Percentiles rank a stretch among this genome's conserved stretches.
Conservation (phyloP, 2,329 filamentous ascomycete genomes). For the Penicillium sp. region DNA sequence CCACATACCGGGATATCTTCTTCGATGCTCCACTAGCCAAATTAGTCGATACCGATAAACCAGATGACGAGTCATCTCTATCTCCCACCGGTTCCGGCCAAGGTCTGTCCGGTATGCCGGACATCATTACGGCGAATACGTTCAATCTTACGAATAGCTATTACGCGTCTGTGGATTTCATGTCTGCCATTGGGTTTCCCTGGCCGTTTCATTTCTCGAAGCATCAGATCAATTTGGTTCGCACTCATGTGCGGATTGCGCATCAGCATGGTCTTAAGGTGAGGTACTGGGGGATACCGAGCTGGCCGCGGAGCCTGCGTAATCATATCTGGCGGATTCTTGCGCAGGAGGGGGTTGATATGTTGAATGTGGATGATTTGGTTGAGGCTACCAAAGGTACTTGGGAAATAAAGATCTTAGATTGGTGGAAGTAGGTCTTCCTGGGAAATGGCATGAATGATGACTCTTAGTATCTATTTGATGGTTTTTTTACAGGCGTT, state of each 20-base stretch:
- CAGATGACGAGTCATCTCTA: not conserved
- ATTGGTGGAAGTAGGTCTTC: slow-evolving; percentile 31
- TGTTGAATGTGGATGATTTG: slow-evolving; percentile 61
- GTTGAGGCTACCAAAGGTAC: slow-evolving; percentile 48
- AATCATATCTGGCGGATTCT: slow-evolving; percentile 58
- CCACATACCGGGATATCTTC: slow-evolving; percentile 55
- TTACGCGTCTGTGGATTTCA: slow-evolving; percentile 59
- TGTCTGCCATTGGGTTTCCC: slow-evolving; percentile 47
- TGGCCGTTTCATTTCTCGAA: slow-evolving; percentile 52
- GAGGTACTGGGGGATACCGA: slow-evolving; percentile 58
- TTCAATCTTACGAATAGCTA: slow-evolving; percentile 56
- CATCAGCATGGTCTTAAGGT: slow-evolving; percentile 55
- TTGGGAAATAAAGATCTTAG: slow-evolving; percentile 44
- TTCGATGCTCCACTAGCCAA: slow-evolving; percentile 55
- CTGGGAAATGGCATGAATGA: slow-evolving; percentile 2
- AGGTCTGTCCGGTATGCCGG: slow-evolving; percentile 45
- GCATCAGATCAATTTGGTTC: slow-evolving; percentile 48
- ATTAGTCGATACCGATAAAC: slow-evolving; percentile 25
- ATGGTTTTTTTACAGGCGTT: not conserved
- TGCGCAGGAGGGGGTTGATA: slow-evolving; percentile 55
- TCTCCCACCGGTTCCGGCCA: slow-evolving; percentile 38
- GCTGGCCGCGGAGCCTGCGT: slow-evolving; percentile 55
- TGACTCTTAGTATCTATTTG: not conserved
- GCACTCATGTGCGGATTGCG: slow-evolving; percentile 54
- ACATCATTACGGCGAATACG: slow-evolving; percentile 37